phyloP scores from a whole-genome alignment of 768 basidiomycete species.

The Mycena rosella region DNA sequence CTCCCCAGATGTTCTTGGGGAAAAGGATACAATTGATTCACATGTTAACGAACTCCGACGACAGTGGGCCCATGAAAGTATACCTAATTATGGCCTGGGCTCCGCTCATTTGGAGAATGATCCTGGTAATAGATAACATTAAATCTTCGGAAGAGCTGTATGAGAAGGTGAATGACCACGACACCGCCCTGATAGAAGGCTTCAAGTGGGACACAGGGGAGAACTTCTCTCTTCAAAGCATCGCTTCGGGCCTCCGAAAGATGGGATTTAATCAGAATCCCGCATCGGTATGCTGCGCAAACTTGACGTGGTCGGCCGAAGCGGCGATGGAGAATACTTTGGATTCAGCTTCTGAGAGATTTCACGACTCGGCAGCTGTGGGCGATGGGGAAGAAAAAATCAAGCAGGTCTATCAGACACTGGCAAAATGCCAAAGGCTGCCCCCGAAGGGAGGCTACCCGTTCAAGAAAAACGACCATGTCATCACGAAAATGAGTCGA shows the following conservation, averaged over 20 bases:
- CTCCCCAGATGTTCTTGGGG: background rate
- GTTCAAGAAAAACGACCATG: background rate
- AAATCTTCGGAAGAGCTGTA: background rate
- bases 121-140: background rate
- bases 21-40: background rate
- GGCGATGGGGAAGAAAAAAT: too few species aligned
- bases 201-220: background rate
- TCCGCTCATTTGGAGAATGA: background rate
- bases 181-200: background rate
- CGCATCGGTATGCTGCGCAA: too few species aligned
- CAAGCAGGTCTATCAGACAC: background rate
- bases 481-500: background rate
- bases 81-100: background rate
- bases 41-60: background rate
- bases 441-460: background rate
- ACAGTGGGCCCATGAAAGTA: background rate
- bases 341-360: too few species aligned
- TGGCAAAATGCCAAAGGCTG: background rate
- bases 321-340: too few species aligned
- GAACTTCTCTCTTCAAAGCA: background rate
- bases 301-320: too few species aligned
- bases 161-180: background rate
- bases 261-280: background rate
- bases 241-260: background rate
- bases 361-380: too few species aligned